phyloP scores from a whole-genome alignment of 1,284 basidiomycete genomes.

The Veloboletus limbatus region DNA sequence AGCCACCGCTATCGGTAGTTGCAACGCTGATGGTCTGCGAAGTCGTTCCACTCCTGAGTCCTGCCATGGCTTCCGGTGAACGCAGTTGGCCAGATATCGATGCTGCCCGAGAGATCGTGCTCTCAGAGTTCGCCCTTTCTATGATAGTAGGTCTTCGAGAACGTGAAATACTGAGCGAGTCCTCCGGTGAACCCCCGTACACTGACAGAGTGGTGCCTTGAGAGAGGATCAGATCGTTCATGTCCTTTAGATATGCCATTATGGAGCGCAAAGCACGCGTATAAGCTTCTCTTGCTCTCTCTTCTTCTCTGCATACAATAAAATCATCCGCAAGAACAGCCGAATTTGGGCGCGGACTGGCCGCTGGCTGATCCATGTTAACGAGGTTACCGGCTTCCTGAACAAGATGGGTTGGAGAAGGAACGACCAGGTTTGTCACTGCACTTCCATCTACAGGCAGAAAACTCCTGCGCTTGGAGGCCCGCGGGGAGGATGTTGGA shows the following conservation, averaged over 20 bases:
- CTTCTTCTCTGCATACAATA: slow-evolving; percentile 56
- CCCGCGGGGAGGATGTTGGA: slow-evolving; percentile 46
- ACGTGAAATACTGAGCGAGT: slow-evolving; percentile 38
- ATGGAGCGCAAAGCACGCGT: slow-evolving; percentile 80
- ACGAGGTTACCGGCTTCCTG: slow-evolving; percentile 44
- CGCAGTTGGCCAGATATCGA: slow-evolving; percentile 55
- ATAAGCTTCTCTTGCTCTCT: slow-evolving; percentile 66
- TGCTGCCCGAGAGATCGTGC: slow-evolving; percentile 37
- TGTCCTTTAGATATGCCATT: slow-evolving; percentile 92
- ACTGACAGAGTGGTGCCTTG: slow-evolving; percentile 54
- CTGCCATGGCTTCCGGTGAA: slow-evolving; percentile 56
- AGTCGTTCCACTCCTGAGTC: slow-evolving; percentile 54
- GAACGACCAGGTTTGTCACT: slow-evolving; percentile 51
- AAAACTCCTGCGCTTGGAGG: slow-evolving; percentile 78
- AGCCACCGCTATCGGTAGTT: slow-evolving; percentile 67
- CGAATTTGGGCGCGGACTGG: slow-evolving; percentile 44
- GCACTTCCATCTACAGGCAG: slow-evolving; percentile 70
- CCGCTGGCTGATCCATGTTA: slow-evolving; percentile 38
- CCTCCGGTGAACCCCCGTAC: slow-evolving; percentile 49
- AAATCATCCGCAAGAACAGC: slow-evolving; percentile 45
- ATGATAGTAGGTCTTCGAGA: slow-evolving; percentile 63
- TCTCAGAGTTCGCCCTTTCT: slow-evolving; percentile 51
- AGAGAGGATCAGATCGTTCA: slow-evolving; percentile 80
- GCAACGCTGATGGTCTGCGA: slow-evolving; percentile 69
- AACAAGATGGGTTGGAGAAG: slow-evolving; percentile 63